Evolutionary conservation across 164 flowering plant species (phyloP), one percentile per base, ranked within the genome.

Genomic region (Nymphaea colorata): DNA sequence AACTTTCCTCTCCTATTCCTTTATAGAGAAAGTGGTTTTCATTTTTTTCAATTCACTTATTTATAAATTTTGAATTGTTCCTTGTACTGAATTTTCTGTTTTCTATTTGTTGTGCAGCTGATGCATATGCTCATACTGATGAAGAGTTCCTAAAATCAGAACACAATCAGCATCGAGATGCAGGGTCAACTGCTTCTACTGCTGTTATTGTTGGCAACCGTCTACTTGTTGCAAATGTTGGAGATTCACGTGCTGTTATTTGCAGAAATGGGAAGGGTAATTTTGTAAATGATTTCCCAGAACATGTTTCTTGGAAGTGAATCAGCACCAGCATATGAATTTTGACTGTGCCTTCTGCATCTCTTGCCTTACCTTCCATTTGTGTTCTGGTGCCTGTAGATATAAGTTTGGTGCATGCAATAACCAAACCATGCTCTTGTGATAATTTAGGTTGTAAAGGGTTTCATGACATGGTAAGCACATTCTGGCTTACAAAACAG

Each of bases 101-200:
- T 17, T 61, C n/a, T 64, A 14, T 43, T 18, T 3, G 66, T 43
- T 62, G 55, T 70, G 71, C 90, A 91, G 96, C 94, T 76, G 98
- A 91, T 79, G 92, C 98, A 44, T 91, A 89, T 76, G 87, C 59
- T 51, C 93, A 85, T 61, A 89, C 98, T 11, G 98, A 91, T 79
- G 82, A 93, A 0, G 96, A 89, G 64, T 86, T 91, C 75, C 82
- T 91, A 70, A 88, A 89, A 68, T 81, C 89, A 42, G 98, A 91
- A 68, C 86, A 85, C 67, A 86, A 42, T 77, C 91, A 89, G 76
- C 85, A 85, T 61, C 81, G 90, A 60, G 98, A 91, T 80, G 98
- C 98, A 77, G 98, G 98, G 45, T 91, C 98, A 67, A 91, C 96
- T 70, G 97, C 97, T 67, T 91, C 97, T 53, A 91, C 97, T 67